Evolutionary conservation across 208 protist genomes (phyloP).

Genomic region (Acanthamoeba healyi): DNA sequence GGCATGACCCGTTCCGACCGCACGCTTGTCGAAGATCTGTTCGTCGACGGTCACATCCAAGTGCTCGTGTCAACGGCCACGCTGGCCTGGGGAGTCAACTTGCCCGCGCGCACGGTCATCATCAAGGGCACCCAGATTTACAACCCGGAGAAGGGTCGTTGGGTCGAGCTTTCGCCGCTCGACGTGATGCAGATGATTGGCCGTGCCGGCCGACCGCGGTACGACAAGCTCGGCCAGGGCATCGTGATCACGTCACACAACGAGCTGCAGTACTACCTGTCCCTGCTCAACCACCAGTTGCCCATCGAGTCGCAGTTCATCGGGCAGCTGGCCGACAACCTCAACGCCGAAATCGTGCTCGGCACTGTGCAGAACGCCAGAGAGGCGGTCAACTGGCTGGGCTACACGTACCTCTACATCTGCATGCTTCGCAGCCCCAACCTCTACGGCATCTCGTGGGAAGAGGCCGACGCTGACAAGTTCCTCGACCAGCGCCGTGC

Average conservation of each 20-base stretch:
- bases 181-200: slow-evolving; percentile 99
- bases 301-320: slow-evolving; percentile 97
- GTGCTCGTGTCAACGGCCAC: slow-evolving; percentile 99
- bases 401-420: slow-evolving; percentile 99
- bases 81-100: slow-evolving; percentile 99
- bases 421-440: slow-evolving; percentile 97
- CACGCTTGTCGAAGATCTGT: slow-evolving; percentile 96
- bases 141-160: slow-evolving; percentile 94
- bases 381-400: slow-evolving; percentile 97
- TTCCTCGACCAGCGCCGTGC: slow-evolving; percentile 75
- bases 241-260: slow-evolving; percentile 98
- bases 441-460: slow-evolving; percentile 93
- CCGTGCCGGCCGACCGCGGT: slow-evolving; percentile 99
- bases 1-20: slow-evolving; percentile 96
- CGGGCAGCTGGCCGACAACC: slow-evolving; percentile 95
- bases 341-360: slow-evolving; percentile 98
- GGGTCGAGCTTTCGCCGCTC: slow-evolving; percentile 97
- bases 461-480: slow-evolving; percentile 81
- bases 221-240: slow-evolving; percentile 97
- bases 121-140: slow-evolving; percentile 97
- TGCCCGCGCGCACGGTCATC: slow-evolving; percentile 99
- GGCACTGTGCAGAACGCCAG: slow-evolving; percentile 97
- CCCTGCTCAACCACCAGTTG: slow-evolving; percentile 94
- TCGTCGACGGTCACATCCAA: slow-evolving; percentile 95
- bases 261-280: slow-evolving; percentile 96